phyloP scores from a whole-genome alignment of 2,329 filamentous ascomycete species.

The Malbranchea cinnamomea region DNA sequence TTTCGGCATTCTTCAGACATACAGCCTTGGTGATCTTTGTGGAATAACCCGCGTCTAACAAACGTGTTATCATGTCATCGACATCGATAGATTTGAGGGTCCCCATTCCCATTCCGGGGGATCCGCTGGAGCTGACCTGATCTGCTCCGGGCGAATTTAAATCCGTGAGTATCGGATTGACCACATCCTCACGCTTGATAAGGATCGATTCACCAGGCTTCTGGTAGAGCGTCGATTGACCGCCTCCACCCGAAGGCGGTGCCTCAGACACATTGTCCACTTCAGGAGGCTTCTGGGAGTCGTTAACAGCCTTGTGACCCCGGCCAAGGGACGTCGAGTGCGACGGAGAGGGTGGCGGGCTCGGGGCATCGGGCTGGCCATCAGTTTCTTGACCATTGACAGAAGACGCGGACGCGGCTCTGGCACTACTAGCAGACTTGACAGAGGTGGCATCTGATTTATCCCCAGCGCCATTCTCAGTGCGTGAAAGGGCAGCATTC shows the following conservation, averaged over 20 bases:
- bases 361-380: constrained; percentile 35
- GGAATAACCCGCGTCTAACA: constrained; percentile 87
- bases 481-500: constrained; percentile 45
- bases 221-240: constrained; percentile 41
- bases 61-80: constrained; percentile 90
- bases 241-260: constrained; percentile 54
- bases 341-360: constrained; percentile 70
- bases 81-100: constrained; percentile 86
- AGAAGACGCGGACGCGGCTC: constrained; percentile 19
- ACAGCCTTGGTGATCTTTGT: constrained; percentile 97
- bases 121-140: constrained; percentile 28
- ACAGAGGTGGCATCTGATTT: constrained; percentile 62
- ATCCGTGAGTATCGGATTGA: constrained; percentile 49
- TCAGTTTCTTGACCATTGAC: constrained; percentile 14
- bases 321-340: constrained; percentile 58
- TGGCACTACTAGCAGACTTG: constrained; percentile 45
- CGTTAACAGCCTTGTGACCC: constrained; percentile 62
- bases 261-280: constrained; percentile 90
- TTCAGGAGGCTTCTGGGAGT: constrained; percentile 73
- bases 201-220: constrained; percentile 81
- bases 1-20: constrained; percentile 94
- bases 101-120: constrained; percentile 61
- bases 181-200: constrained; percentile 59
- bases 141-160: constrained; percentile 18
- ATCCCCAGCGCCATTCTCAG: constrained; percentile 42